Percentiles rank a stretch among this genome's conserved stretches.
Conservation (phyloP, 1,139 yeast genomes). For the Pichia sp. region DNA sequence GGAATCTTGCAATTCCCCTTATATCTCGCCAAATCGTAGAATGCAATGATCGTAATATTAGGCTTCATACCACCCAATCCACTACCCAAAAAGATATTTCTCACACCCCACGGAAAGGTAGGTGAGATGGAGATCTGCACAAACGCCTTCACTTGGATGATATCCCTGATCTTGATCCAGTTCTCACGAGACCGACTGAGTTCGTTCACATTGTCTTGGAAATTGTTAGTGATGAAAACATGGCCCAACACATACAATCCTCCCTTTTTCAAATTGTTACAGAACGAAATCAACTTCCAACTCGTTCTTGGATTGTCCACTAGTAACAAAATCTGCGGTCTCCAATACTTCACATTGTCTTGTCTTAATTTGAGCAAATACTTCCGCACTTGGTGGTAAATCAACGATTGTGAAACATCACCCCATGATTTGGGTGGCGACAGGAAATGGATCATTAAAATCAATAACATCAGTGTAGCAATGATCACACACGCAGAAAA, state of each 20-base stretch:
- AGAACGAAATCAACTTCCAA: constrained; percentile 91
- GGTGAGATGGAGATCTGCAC: constrained; percentile 92
- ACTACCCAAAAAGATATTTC: constrained; percentile 87
- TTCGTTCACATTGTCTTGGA: constrained; percentile 63
- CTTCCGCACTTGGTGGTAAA: constrained; percentile 94
- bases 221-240: constrained; percentile 59
- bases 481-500: constrained; percentile 78
- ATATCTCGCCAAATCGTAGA: constrained; percentile 56
- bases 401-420: constrained; percentile 90
- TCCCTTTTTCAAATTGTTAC: constrained; percentile 93
- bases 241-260: constrained; percentile 92
- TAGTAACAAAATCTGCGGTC: constrained; percentile 86
- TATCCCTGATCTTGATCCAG: constrained; percentile 80
- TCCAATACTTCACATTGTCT: constrained; percentile 96
- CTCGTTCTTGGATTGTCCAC: constrained; percentile 90
- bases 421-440: constrained; percentile 98
- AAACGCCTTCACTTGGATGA: constrained; percentile 81
- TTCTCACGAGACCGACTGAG: constrained; percentile 71
- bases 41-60: constrained; percentile 88
- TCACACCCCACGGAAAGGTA: constrained; percentile 90
- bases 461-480: constrained; percentile 59
- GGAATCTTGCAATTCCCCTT: constrained; percentile 22
- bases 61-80: constrained; percentile 99
- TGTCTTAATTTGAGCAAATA: constrained; percentile 77
- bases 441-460: constrained; percentile 77